Conservation (phyloP, 2,329 filamentous ascomycete species). For the Fusarium camptoceras region DNA sequence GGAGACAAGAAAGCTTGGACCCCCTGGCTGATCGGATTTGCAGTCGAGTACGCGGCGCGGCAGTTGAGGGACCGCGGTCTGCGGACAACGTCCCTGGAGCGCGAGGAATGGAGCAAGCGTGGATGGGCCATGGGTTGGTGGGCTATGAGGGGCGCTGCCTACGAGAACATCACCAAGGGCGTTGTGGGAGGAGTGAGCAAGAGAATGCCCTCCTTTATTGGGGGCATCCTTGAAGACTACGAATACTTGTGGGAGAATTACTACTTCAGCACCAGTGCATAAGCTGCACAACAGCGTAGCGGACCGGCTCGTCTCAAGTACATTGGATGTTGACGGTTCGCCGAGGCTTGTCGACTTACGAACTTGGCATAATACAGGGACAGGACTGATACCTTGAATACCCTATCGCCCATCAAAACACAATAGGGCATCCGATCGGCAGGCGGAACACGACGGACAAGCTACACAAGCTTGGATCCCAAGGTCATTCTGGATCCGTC, state of each 20-base stretch:
- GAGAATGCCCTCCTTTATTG: constrained; percentile 82
- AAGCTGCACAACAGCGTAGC: constrained; percentile 5
- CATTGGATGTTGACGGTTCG: constrained; percentile 3
- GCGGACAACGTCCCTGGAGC: constrained; percentile 86
- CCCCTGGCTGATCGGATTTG: constrained; percentile 89
- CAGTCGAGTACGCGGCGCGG: constrained; percentile 88
- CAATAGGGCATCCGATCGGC: constrained; percentile 19
- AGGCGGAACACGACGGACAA: constrained; percentile 8
- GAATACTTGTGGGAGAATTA: constrained; percentile 99
- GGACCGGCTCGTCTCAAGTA: constrained; percentile 18
- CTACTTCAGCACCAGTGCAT: constrained; percentile 78
- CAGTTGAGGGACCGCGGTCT: constrained; percentile 81
- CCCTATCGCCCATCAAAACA: constrained; percentile 2
- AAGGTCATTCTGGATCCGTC: neutral
- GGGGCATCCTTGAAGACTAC: constrained; percentile 92
- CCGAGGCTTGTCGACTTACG: constrained; percentile 11
- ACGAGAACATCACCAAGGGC: constrained; percentile 88
- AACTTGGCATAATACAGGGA: constrained; percentile 16
- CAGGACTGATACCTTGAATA: constrained; percentile 5
- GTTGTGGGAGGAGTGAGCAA: constrained; percentile 79
- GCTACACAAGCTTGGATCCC: constrained; percentile 14
- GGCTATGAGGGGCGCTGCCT: constrained; percentile 96
- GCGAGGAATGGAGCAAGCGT: constrained; percentile 87
- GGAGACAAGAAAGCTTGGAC: constrained; percentile 83
- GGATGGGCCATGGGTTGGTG: constrained; percentile 96